These are phyloP conservation scores for Diospyros lotus DNA, from an alignment of 148 eudicot genomes.

Conservation along the genomic window DNA sequence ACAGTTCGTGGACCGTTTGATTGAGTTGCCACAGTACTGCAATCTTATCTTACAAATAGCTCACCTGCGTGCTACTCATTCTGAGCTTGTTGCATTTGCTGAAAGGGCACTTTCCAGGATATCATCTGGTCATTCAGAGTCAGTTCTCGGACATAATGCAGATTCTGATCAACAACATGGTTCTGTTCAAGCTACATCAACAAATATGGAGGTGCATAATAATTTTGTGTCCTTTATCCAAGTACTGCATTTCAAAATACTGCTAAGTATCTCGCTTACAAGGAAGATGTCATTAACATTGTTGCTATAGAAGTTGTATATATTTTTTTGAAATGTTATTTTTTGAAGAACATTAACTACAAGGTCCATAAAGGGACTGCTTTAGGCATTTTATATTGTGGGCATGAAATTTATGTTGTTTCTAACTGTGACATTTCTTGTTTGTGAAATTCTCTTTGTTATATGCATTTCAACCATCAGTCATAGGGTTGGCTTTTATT, in stretches of 20 bases:
- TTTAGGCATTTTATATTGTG: neutral
- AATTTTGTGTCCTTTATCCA: neutral
- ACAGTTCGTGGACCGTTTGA: slow-evolving; percentile 78
- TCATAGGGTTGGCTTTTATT: neutral
- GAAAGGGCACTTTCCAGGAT: slow-evolving; percentile 69
- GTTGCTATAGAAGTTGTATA: no score
- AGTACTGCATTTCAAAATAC: neutral
- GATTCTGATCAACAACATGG: slow-evolving; percentile 53
- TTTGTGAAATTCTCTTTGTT: neutral
- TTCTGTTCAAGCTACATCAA: slow-evolving; percentile 30
- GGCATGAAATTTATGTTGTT: neutral
- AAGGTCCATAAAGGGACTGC: neutral
- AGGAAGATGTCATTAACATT: neutral
- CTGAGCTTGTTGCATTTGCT: slow-evolving; percentile 72
- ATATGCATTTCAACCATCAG: neutral
- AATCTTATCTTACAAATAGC: slow-evolving; percentile 93
- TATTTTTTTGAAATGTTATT: neutral
- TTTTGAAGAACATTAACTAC: neutral
- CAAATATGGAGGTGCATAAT: slow-evolving; percentile 51
- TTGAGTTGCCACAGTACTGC: slow-evolving; percentile 97
- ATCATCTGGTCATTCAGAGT: slow-evolving; percentile 42
- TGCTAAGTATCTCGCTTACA: neutral
- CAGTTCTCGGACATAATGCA: slow-evolving; percentile 59
- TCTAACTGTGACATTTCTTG: neutral
- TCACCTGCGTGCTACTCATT: slow-evolving; percentile 75